Conservation (phyloP, 257 asterid genomes). For the Oldenlandia corymbosa region DNA sequence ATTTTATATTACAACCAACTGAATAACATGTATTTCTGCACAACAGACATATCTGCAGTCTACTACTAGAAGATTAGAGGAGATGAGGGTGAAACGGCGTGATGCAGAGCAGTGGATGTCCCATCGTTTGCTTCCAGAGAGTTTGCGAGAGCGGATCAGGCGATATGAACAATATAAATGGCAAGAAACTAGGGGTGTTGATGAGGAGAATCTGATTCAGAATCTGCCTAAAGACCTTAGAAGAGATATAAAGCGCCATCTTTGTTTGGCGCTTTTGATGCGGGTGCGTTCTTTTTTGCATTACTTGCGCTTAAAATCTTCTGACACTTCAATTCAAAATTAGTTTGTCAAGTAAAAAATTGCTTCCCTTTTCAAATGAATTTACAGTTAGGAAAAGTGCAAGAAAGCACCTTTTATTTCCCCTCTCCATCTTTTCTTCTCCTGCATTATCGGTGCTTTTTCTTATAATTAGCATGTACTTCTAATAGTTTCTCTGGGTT, state of each 20-base stretch:
- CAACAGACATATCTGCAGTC: slow-evolving; percentile 92
- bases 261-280: slow-evolving; percentile 80
- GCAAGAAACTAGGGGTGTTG: slow-evolving; percentile 98
- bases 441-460: too few relatives aligned
- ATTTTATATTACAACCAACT: not conserved
- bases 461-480: too few relatives aligned
- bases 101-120: slow-evolving; percentile 99
- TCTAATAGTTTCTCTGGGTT: too few relatives aligned
- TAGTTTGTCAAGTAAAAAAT: not conserved
- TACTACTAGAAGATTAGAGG: slow-evolving; percentile 82
- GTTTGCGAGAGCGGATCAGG: slow-evolving; percentile 71
- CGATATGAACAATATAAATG: slow-evolving; percentile 89
- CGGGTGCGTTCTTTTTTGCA: slow-evolving; percentile 46
- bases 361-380: not conserved
- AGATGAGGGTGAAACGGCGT: slow-evolving; percentile 96
- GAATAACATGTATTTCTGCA: slow-evolving; percentile 18
- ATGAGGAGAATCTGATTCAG: slow-evolving; percentile 72
- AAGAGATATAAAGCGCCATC: slow-evolving; percentile 94
- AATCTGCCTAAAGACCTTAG: slow-evolving; percentile 97
- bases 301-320: not conserved
- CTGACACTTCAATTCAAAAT: not conserved
- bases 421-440: too few relatives aligned
- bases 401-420: too few relatives aligned
- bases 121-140: slow-evolving; percentile 88
- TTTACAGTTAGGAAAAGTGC: not conserved